phyloP scores from a whole-genome alignment of 768 basidiomycete genomes.

The Mycena haematopus region DNA sequence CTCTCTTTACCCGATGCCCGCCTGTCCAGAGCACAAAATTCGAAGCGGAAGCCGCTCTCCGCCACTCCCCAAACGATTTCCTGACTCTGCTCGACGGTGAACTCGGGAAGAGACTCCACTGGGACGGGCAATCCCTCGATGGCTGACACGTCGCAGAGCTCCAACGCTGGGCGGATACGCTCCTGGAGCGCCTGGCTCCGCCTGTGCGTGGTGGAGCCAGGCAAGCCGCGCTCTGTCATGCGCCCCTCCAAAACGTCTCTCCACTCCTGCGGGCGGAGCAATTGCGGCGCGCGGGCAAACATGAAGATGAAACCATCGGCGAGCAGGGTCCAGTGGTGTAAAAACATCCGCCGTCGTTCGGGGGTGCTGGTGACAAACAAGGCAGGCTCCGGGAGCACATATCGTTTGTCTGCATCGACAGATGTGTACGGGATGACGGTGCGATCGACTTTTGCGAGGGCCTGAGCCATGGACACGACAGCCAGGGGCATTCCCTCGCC shows the following conservation, averaged over 20 bases:
- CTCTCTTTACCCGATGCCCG: not conserved
- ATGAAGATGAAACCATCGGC: not conserved
- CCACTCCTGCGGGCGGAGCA: not conserved
- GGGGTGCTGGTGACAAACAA: not conserved
- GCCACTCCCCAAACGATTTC: conserved; percentile 6
- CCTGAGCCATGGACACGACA: not conserved
- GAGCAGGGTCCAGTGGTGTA: conserved; percentile 1
- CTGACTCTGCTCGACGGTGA: not conserved
- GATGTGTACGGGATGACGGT: too few relatives aligned
- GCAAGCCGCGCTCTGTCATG: not conserved
- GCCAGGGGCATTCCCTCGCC: too few relatives aligned
- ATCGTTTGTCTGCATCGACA: not conserved
- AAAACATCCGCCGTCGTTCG: not conserved
- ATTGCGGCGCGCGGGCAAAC: not conserved
- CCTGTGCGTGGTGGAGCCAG: not conserved
- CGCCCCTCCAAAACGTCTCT: not conserved
- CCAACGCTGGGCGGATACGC: not conserved
- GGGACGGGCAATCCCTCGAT: conserved; percentile 1
- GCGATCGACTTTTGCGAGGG: not conserved
- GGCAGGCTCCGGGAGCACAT: conserved; percentile 1
- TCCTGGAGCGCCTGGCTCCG: not conserved
- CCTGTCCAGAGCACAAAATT: conserved; percentile 3
- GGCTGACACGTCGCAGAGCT: not conserved
- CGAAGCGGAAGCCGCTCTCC: conserved; percentile 1
- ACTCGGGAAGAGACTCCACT: not conserved